phyloP scores from a whole-genome alignment of 139 green algal genomes.

The Micractinium sp. region DNA sequence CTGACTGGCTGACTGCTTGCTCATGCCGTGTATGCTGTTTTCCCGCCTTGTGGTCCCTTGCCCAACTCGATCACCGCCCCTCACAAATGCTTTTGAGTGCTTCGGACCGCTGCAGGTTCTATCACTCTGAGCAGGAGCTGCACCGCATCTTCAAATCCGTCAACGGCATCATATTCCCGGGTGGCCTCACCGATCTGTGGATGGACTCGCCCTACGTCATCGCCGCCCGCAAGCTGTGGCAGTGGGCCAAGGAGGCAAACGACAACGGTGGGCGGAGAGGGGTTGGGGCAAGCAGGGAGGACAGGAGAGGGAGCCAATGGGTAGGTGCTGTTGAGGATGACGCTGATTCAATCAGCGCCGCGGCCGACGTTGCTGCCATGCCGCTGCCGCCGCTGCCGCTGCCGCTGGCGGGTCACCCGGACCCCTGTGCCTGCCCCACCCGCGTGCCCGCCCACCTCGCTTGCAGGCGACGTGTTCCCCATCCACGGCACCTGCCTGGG shows the following conservation, averaged over 20 bases:
- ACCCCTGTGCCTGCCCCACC: background rate
- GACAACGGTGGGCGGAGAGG: conserved; percentile 41
- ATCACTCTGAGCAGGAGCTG: conserved; percentile 74
- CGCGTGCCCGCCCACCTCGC: background rate
- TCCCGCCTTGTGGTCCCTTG: background rate
- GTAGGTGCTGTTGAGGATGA: background rate
- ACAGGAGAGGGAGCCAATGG: too few species aligned
- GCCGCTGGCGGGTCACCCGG: too few species aligned
- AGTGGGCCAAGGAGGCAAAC: conserved; percentile 80
- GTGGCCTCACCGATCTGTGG: conserved; percentile 85
- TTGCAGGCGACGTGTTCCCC: conserved; percentile 71
- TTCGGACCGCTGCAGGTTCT: conserved; percentile 36
- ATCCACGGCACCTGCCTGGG: conserved; percentile 79
- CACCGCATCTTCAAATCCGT: conserved; percentile 78
- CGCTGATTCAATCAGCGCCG: background rate
- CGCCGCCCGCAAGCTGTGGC: conserved; percentile 82
- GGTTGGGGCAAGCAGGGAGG: background rate
- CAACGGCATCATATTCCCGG: conserved; percentile 83
- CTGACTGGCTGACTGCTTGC: background rate
- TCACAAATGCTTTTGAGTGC: background rate
- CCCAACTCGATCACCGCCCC: too few species aligned
- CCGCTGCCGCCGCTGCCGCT: background rate
- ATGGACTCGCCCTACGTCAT: conserved; percentile 60
- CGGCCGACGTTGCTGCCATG: background rate
- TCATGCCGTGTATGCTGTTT: background rate